Evolutionary conservation across 2,329 filamentous ascomycete species (phyloP).

Genomic region (Zasmidium cellare): DNA sequence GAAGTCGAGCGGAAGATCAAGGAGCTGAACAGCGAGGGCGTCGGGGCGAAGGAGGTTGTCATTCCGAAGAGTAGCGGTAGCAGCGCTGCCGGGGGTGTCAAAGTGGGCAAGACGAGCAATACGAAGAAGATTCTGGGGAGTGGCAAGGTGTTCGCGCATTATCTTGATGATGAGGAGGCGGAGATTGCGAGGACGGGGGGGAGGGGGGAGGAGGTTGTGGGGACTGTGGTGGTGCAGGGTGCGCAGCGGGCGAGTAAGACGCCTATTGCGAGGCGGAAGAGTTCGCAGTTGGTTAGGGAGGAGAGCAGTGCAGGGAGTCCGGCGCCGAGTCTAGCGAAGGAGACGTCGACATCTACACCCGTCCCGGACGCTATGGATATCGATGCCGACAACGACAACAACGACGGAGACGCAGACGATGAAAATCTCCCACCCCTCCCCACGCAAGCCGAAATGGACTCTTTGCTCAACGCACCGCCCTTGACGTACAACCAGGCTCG

Average conservation of each 20-base stretch:
- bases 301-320: slow-evolving; percentile 30
- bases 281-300: slow-evolving; percentile 16
- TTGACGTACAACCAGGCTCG: slow-evolving; percentile 67
- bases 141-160: slow-evolving; percentile 80
- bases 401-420: slow-evolving; percentile 37
- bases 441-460: slow-evolving; percentile 57
- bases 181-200: slow-evolving; percentile 42
- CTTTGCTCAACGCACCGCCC: slow-evolving; percentile 63
- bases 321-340: slow-evolving; percentile 18
- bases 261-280: slow-evolving; percentile 34
- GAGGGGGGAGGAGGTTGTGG: slow-evolving; percentile 30
- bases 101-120: slow-evolving; percentile 56
- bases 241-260: slow-evolving; percentile 36
- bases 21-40: slow-evolving; percentile 74
- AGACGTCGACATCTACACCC: slow-evolving; percentile 12
- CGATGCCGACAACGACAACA: no score
- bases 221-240: slow-evolving; percentile 13
- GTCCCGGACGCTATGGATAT: slow-evolving; percentile 44
- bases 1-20: slow-evolving; percentile 80
- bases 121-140: slow-evolving; percentile 76
- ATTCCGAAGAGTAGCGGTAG: slow-evolving; percentile 56
- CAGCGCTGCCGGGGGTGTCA: slow-evolving; percentile 43
- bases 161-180: slow-evolving; percentile 77
- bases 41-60: slow-evolving; percentile 53
- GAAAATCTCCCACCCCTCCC: slow-evolving; percentile 31